Conservation (phyloP, 2,329 filamentous ascomycete species). For the Ceratocystis variospora region DNA sequence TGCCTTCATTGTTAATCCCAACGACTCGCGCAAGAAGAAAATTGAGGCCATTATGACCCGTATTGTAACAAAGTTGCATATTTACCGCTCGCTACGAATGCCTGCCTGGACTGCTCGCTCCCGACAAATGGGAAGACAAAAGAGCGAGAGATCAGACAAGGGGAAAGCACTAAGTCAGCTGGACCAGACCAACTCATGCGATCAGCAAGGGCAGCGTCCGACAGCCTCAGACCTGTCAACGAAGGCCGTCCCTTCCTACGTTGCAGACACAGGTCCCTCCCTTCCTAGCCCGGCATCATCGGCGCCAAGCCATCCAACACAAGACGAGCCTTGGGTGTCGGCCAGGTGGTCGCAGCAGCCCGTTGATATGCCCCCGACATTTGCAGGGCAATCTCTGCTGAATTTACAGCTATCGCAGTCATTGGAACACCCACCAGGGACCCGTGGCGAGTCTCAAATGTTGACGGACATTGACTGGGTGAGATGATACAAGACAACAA, state of each 20-base stretch:
- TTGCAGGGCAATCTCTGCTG: not conserved
- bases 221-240: not conserved
- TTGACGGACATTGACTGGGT: conserved; percentile 9
- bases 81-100: conserved; percentile 17
- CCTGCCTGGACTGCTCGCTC: conserved; percentile 9
- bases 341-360: not conserved
- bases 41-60: conserved; percentile 32
- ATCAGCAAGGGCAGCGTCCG: not conserved
- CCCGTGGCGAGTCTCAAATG: not conserved
- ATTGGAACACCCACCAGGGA: not conserved
- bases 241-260: not conserved
- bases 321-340: not conserved
- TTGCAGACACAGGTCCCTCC: not conserved
- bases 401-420: not conserved
- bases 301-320: not conserved
- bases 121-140: not conserved
- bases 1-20: conserved; percentile 48
- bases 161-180: not conserved
- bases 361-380: not conserved
- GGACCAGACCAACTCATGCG: not conserved
- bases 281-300: not conserved
- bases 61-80: conserved; percentile 20
- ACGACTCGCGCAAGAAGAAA: conserved; percentile 31
- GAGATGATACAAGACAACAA: not conserved
- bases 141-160: not conserved